Evolutionary conservation across 805 yeast genomes (phyloP).

Genomic region (Dipodascus albidus): DNA sequence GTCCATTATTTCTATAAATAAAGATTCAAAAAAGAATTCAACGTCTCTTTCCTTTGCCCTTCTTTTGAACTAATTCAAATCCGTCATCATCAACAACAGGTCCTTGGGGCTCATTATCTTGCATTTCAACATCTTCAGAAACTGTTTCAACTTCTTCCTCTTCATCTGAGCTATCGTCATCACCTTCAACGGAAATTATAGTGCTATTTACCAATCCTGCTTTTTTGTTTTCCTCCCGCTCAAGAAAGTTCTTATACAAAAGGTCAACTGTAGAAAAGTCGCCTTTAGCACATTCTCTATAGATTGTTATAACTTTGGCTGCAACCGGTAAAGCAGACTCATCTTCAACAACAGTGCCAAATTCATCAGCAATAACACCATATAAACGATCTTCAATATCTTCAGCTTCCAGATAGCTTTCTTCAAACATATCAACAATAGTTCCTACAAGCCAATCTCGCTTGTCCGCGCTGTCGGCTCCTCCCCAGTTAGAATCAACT

Average conservation of each 20-base stretch:
- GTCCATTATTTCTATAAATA: not conserved
- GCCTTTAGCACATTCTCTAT: conserved; percentile 46
- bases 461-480: conserved; percentile 79
- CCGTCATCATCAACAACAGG: conserved; percentile 92
- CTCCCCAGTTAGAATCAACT: conserved; percentile 92
- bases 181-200: conserved; percentile 42
- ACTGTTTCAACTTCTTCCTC: conserved; percentile 32
- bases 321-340: conserved; percentile 75
- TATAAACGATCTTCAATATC: conserved; percentile 75
- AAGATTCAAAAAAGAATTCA: not conserved
- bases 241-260: conserved; percentile 47
- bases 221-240: conserved; percentile 33
- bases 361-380: conserved; percentile 91
- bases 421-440: conserved; percentile 65
- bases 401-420: conserved; percentile 57
- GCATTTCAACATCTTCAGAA: conserved; percentile 29
- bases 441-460: conserved; percentile 90
- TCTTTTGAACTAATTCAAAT: conserved; percentile 74
- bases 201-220: conserved; percentile 26
- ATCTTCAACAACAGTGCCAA: conserved; percentile 79
- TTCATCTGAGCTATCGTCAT: conserved; percentile 36
- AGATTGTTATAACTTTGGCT: conserved; percentile 48
- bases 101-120: conserved; percentile 31
- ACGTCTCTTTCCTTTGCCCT: conserved; percentile 31
- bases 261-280: conserved; percentile 47